These are phyloP conservation scores for Aureobasidium sp. DNA, from an alignment of 2,329 filamentous ascomycete genomes.

Conservation along the genomic window DNA sequence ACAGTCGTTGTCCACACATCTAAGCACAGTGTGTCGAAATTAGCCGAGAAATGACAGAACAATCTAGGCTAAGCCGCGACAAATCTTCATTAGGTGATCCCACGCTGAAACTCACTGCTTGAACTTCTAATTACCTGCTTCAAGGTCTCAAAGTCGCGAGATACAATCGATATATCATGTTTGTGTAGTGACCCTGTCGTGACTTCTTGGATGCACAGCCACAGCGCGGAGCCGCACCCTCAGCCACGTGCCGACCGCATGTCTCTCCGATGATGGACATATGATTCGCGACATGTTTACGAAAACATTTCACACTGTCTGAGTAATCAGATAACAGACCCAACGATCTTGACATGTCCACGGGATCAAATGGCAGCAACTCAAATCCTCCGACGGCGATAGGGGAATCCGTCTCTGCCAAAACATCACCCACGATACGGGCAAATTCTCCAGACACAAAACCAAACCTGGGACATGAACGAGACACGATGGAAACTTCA, in stretches of 20 bases:
- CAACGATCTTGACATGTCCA: slow-evolving; percentile 4
- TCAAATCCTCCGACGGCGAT: not conserved
- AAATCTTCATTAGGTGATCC: no score
- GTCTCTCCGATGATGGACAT: not conserved
- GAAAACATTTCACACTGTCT: not conserved
- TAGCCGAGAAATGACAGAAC: no score
- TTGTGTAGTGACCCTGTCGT: not conserved
- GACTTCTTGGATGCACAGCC: not conserved
- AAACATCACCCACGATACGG: not conserved
- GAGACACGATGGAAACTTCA: slow-evolving; percentile 19
- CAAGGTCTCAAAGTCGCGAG: no score
- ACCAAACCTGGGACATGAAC: not conserved
- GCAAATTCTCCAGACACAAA: not conserved
- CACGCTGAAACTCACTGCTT: no score
- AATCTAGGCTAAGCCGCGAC: no score
- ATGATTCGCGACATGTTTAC: not conserved
- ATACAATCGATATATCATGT: no score
- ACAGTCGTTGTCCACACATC: no score
- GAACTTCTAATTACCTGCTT: no score
- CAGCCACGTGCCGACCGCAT: not conserved
- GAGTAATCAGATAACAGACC: no score
- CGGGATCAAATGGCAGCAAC: not conserved
- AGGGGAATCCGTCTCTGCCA: not conserved
- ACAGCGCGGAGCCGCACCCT: not conserved
- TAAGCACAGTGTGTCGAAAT: no score